Percentiles rank a stretch among this genome's conserved stretches.
phyloP scores from a whole-genome alignment of 2,329 filamentous ascomycete genomes.

The Neurospora sp. region DNA sequence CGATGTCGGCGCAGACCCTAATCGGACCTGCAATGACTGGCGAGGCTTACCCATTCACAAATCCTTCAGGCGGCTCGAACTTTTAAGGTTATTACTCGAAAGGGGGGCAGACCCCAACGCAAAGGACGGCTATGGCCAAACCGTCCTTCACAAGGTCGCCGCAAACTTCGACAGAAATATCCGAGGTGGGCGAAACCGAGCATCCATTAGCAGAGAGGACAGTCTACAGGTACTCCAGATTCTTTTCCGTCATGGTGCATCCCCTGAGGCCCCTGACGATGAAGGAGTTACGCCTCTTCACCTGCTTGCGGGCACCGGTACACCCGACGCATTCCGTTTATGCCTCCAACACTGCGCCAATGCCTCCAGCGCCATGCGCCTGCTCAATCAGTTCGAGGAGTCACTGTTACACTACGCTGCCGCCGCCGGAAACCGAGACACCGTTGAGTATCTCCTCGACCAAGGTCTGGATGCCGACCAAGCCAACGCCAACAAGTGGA shows the following conservation, averaged over 20 bases:
- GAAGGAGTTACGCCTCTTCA: constrained; percentile 17
- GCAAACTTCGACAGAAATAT: constrained; percentile 7
- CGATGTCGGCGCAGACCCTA: constrained; percentile 15
- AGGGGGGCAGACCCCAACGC: constrained; percentile 18
- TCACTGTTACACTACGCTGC: constrained; percentile 22
- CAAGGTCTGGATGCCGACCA: constrained; percentile 16
- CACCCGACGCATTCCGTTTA: constrained; percentile 13
- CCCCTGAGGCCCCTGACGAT: constrained; percentile 10
- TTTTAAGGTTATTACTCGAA: constrained; percentile 16
- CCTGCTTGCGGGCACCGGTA: constrained; percentile 8
- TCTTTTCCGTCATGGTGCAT: constrained; percentile 16
- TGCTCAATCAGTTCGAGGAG: constrained; percentile 15
- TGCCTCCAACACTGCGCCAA: constrained; percentile 6
- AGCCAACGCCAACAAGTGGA: constrained; percentile 20
- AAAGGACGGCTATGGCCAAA: constrained; percentile 4
- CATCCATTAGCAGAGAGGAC: not conserved
- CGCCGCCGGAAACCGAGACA: constrained; percentile 14
- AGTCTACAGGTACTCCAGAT: not conserved
- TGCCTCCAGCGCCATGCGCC: constrained; percentile 2
- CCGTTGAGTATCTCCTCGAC: constrained; percentile 12
- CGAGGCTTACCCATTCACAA: constrained; percentile 6
- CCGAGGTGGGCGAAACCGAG: not conserved
- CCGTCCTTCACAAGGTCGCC: constrained; percentile 13
- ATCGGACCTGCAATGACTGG: not conserved
- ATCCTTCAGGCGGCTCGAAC: constrained; percentile 9